Base-by-base conservation (phyloP, 768 basidiomycete species). In the Tricholoma sp. region DNA sequence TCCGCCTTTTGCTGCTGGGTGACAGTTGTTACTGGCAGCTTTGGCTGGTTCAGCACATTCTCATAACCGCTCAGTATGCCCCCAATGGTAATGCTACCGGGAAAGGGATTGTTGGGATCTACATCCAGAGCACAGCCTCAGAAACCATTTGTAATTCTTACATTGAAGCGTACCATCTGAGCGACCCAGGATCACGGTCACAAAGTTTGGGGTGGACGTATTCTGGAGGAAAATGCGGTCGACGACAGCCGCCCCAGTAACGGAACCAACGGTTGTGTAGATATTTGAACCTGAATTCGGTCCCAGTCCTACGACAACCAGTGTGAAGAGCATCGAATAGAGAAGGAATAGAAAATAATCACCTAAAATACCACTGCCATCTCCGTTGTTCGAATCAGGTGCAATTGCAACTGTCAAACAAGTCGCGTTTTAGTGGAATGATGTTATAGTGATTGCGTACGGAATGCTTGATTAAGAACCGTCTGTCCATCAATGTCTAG, bases 181-280 rank as follows among this genome's bases (percentile, higher is more conserved):
- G 21, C 89, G 82, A 27, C 83, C 81, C 27, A 91, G 78, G 31
- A 86, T 77, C 58, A 91, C 72, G 0, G 86, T 80, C 55, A 91
- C 74, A 59, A 72, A 81, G 65, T 88, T 86, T 0, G 84, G 79
- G 1, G 81, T 72, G n/a, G 80, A 72, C 8, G 71, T 69, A 64
- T 89, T 77, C 61, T 83, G 79, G 6, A 70, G 66, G 67, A 91
- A 90, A 59, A 88, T 83, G 45, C 83, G 77, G 70, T 88, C 83
- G 8, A 88, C 73, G 34, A 84, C 75, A 0, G 84, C 71, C 58
- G 81, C 78, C 4, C 82, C 86, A 0, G 69, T 64, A 11, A 72
- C 45, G 22, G 70, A 62, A 6, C 69, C 60, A 12, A 78, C 64
- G 24, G 68, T 60, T 46, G 63, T 46, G 54, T 76, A 70, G 54